Evolutionary conservation across 495 filamentous ascomycete genomes (phyloP), one percentile per base, ranked within the genome.

Genomic region (Aspergillus egyptiacus): DNA sequence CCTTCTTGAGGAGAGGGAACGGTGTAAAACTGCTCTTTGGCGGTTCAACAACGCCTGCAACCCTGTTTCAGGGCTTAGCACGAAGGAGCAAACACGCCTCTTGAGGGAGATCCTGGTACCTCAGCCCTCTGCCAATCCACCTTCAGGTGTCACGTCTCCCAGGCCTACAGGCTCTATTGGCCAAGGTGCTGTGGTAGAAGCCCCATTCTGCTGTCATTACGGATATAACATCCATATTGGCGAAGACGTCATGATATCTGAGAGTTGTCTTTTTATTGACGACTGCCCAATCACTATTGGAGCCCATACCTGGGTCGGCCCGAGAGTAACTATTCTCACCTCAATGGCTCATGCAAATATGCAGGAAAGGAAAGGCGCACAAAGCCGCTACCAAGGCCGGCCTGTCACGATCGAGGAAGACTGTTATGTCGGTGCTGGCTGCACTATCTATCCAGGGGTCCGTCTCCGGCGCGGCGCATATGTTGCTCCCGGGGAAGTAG

Each of bases 181-280:
- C 17, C 77, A 84, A 32, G 80, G 86, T 40, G 84, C 86, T 6
- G 75, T 82, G 31, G 87, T 98, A 32, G 89, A 96, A 50, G 82
- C 87, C 2, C 91, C 93, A 10, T 97, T 98, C 63, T 83, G 74
- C 28, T 97, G 93, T 65, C 89, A 96, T 58, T 98, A 96, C 59
- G 93, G 93, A 2, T 96, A 95, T 60, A 96, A 98, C 58, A 86
- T 97, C 55, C 76, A 77, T 30, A 83, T 98, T 52, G 93, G 87
- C 18, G 86, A 91, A 56, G 83, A 93, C 58, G 88, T 93, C 6
- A 78, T 84, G 53, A 90, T 98, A 50, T 87, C 86, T 8, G 78
- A 86, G 37, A 89, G 90, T 55, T 97, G 93, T 61, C 80, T 84
- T 9, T 86, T 98, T 58, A 78, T 91, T 41, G 93, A 98, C 58